These are phyloP conservation scores for Hypomontagnella submonticulosa DNA, from an alignment of 495 filamentous ascomycete species.

Conservation along the genomic window DNA sequence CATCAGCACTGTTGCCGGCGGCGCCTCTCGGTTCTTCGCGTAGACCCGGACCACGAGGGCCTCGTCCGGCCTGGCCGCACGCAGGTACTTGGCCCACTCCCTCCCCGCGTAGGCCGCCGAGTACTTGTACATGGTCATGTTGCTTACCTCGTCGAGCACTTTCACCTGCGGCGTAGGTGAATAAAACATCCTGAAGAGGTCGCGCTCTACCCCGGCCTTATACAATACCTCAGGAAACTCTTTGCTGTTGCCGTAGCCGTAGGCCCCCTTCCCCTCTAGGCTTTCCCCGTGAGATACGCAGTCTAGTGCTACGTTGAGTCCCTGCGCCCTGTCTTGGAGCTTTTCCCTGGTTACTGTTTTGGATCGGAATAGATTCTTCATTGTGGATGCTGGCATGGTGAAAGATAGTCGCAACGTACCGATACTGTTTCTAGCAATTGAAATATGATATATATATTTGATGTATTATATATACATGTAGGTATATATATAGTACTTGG, in stretches of 20 bases:
- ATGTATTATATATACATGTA: no score
- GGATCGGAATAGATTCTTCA: background rate
- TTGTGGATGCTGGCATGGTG: conserved; percentile 15
- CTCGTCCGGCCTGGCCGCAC: conserved; percentile 7
- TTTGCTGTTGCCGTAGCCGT: conserved; percentile 20
- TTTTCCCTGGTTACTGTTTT: conserved; percentile 17
- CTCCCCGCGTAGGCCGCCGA: conserved; percentile 13
- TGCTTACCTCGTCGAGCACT: conserved; percentile 7
- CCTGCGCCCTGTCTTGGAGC: conserved; percentile 7
- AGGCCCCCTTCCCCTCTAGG: conserved; percentile 18
- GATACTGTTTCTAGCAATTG: background rate
- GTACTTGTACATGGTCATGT: conserved; percentile 1
- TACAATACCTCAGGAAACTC: conserved; percentile 25
- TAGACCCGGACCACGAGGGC: conserved; percentile 30
- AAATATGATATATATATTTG: no score
- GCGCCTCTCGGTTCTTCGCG: conserved; percentile 17
- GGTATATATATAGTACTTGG: no score
- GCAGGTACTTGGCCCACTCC: conserved; percentile 34
- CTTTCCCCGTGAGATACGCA: conserved; percentile 26
- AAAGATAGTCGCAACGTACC: background rate
- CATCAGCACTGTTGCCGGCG: conserved; percentile 17
- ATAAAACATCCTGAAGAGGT: no score
- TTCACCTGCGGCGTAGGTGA: conserved; percentile 10
- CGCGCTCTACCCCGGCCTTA: no score
- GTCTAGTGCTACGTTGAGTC: background rate